Evolutionary conservation across 2,329 filamentous ascomycete genomes (phyloP), one percentile per base, ranked within the genome.

Genomic region (Colletotrichum brevisporum): DNA sequence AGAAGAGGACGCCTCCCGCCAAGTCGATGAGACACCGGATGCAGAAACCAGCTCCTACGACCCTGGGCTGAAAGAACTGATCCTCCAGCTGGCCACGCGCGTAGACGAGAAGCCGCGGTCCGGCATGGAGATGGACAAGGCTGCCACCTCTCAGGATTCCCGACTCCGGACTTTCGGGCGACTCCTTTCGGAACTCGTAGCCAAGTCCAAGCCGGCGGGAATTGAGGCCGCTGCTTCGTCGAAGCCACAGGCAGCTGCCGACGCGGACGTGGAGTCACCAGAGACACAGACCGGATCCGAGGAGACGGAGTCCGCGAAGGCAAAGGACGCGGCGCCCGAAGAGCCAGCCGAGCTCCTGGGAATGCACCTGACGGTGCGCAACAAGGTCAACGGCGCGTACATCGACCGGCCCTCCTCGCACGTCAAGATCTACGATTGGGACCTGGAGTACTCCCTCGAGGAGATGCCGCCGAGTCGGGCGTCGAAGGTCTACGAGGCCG

Each of bases 401-500:
- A 88, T 94, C 1, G 76, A 82, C 0, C 90, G 94, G 3, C 92
- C 94, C 0, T 72, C 80, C 1, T 73, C 83, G 0, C 15, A 77
- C 91, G 53, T 78, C 59, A 0, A 39, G 74, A 15, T 21, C 10
- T 6, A 78, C 76, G 67, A 89, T 72, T 98, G 95, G 95, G 78
- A 82, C 0, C 83, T 98, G n/a, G 89, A 96, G 74, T 98, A 97
- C 79, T 86, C 90, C 43, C 81, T 98, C 55, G 85, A 87, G 53
- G 92, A 95, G 72, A 82, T 94, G 2, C 60, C 79, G 0, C 71
- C 73, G 3, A 71, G 77, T 0, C 81, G 83, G 10, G 88, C 87
- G 1, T 79, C 78, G 69, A 78, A 64, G 0, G 78, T 92, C 26
- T 94, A 94, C 77, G 50, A 75, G 1, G 81, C 84, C 58, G 83